Evolutionary conservation across 345 rosid genomes (phyloP), one percentile per base, ranked within the genome.

Genomic region (Rhizophora apiculata): DNA sequence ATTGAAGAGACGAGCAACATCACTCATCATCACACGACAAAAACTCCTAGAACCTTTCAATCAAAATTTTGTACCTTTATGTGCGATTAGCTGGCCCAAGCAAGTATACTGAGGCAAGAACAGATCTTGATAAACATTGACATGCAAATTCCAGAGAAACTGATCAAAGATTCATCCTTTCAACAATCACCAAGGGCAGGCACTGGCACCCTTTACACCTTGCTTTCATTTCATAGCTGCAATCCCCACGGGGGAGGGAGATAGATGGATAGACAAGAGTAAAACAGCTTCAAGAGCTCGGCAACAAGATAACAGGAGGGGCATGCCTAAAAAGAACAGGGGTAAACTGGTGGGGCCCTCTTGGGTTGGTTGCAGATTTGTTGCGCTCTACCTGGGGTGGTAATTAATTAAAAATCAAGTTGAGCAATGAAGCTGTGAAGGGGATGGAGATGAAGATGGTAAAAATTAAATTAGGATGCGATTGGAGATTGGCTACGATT

Each of bases 321-420:
- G 18, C 49, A 43, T 13, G 49, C 49, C 49, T 4, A 2, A 53
- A 56, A 54, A 66, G 36, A 31, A 48, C 18, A 26, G 54, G 53
- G 70, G 20, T 31, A 36, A 62, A 43, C n/a, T 8, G 46, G 76
- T 49, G 34, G 79, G 84, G 30, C 70, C 78, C 57, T 24, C 31
- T 52, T 11, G 19, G 79, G 64, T 22, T 77, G 54, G 74, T 65
- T 74, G 77, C 68, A 52, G 81, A 74, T 77, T 81, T 76, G 75
- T 69, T 72, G 75, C 64, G 62, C 64, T 65, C 31, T 51, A 59
- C 61, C 24, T 11, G 60, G 75, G 61, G 5, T 2, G 29, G 39
- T 32, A 26, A 34, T 68, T 56, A 75, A 72, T 69, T 39, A 68
- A 68, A 73, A 68, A 57, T 49, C 31, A 26, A 51, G 27, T 60